These are phyloP conservation scores for Ustilago tritici DNA, from an alignment of 1,284 basidiomycete species.

Conservation along the genomic window DNA sequence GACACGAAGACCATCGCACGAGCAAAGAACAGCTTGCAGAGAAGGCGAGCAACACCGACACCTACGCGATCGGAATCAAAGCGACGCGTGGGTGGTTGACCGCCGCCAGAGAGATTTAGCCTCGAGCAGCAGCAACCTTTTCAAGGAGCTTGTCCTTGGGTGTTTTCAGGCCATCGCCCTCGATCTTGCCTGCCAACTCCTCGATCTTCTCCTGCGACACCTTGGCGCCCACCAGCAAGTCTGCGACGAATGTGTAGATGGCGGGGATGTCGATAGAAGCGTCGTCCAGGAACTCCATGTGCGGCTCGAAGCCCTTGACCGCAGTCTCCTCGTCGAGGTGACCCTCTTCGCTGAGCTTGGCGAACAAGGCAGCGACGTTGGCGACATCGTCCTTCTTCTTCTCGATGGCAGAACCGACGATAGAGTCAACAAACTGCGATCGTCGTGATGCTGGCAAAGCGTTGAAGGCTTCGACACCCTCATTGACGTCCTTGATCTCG, in stretches of 20 bases:
- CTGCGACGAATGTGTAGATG: constrained; percentile 81
- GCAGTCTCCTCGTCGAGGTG: constrained; percentile 73
- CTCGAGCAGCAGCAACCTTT: constrained; percentile 61
- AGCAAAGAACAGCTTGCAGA: constrained; percentile 5
- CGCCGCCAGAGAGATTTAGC: constrained; percentile 13
- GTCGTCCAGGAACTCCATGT: constrained; percentile 84
- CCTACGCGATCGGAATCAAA: constrained; percentile 14
- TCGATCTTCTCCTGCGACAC: constrained; percentile 63
- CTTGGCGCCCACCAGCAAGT: constrained; percentile 55
- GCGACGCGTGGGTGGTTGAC: constrained; percentile 44
- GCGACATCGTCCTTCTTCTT: constrained; percentile 86
- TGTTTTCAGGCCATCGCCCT: constrained; percentile 65
- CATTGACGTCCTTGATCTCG: constrained; percentile 78
- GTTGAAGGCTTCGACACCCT: constrained; percentile 78
- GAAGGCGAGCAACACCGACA: constrained; percentile 13
- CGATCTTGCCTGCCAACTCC: constrained; percentile 62
- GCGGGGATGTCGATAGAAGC: constrained; percentile 88
- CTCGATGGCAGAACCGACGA: constrained; percentile 80
- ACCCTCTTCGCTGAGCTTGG: constrained; percentile 48
- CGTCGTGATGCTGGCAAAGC: constrained; percentile 77
- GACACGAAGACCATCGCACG: constrained; percentile 21
- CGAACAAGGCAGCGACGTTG: constrained; percentile 69
- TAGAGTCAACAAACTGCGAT: constrained; percentile 78
- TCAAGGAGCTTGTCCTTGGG: constrained; percentile 67
- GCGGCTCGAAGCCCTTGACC: constrained; percentile 76